These are phyloP conservation scores for Penicillium sp. DNA, from an alignment of 2,329 filamentous ascomycete species.

Conservation along the genomic window DNA sequence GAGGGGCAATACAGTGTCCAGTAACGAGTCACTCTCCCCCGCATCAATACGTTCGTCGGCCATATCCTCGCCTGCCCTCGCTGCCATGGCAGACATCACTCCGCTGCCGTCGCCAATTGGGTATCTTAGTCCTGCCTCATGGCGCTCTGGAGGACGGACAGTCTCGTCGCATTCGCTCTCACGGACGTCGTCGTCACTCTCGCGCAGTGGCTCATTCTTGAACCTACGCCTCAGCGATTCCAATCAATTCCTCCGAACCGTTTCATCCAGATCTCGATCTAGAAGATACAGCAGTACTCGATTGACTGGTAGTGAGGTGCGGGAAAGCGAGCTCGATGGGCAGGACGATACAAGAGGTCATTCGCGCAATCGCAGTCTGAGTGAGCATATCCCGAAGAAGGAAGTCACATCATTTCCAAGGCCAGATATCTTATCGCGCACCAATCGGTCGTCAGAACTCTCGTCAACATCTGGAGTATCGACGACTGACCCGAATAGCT, in stretches of 20 bases:
- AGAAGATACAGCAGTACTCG: constrained; percentile 39
- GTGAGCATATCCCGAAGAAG: constrained; percentile 77
- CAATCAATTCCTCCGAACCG: constrained; percentile 28
- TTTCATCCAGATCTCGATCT: constrained; percentile 27
- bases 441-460: constrained; percentile 41
- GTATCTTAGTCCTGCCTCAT: constrained; percentile 39
- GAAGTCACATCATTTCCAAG: constrained; percentile 63
- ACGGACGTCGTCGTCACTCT: constrained; percentile 39
- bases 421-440: constrained; percentile 68
- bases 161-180: constrained; percentile 47
- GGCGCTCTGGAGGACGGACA: constrained; percentile 57
- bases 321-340: constrained; percentile 20
- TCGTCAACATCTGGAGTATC: constrained; percentile 49
- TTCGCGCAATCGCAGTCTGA: constrained; percentile 74
- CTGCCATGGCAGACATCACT: constrained; percentile 73
- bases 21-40: constrained; percentile 49
- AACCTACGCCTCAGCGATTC: constrained; percentile 35
- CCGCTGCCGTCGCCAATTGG: constrained; percentile 71
- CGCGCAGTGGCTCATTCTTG: constrained; percentile 33
- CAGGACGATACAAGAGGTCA: constrained; percentile 43
- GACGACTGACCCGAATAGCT: constrained; percentile 31
- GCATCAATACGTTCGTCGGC: constrained; percentile 58
- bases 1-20: constrained; percentile 34
- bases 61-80: constrained; percentile 69
- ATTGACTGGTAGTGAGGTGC: constrained; percentile 24